Evolutionary conservation across 148 eudicot species (phyloP).

Genomic region (Talinum fruticosum): DNA sequence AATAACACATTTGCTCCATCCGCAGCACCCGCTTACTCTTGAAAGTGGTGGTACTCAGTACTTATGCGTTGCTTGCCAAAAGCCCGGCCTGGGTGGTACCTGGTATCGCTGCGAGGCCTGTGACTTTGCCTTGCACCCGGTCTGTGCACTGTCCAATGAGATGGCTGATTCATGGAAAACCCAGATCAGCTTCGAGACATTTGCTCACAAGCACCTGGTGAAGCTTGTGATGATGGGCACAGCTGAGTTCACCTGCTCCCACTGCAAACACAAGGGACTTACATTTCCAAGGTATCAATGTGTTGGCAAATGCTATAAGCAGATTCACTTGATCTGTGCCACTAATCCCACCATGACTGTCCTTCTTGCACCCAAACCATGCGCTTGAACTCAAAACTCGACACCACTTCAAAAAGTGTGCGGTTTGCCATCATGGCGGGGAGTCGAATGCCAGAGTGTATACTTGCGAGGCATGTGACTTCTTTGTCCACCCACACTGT

Average conservation of each 20-base stretch:
- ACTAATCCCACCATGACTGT: slow-evolving; percentile 3
- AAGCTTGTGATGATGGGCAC: neutral
- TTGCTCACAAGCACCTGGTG: neutral
- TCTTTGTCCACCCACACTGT: slow-evolving; percentile 20
- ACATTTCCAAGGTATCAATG: neutral
- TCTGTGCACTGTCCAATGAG: neutral
- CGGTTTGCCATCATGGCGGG: slow-evolving; percentile 5
- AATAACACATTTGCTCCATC: neutral
- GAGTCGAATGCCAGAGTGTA: slow-evolving; percentile 8
- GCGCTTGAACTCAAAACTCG: slow-evolving; percentile 22
- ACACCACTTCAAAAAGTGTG: slow-evolving; percentile 11
- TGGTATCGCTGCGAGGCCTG: neutral
- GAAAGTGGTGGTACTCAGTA: neutral
- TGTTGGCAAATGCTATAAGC: neutral
- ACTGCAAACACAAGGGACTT: neutral
- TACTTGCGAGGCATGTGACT: neutral
- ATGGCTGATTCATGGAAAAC: neutral
- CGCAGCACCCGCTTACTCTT: neutral
- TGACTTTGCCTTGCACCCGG: neutral
- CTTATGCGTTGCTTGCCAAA: neutral
- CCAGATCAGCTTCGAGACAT: neutral
- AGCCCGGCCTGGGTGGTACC: neutral
- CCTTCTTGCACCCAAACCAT: slow-evolving; percentile 30
- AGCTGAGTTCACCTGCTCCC: slow-evolving; percentile 2
- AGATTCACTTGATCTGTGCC: slow-evolving; percentile 14